Evolutionary conservation across 768 basidiomycete genomes (phyloP).

Genomic region (Hericium rajendrae): DNA sequence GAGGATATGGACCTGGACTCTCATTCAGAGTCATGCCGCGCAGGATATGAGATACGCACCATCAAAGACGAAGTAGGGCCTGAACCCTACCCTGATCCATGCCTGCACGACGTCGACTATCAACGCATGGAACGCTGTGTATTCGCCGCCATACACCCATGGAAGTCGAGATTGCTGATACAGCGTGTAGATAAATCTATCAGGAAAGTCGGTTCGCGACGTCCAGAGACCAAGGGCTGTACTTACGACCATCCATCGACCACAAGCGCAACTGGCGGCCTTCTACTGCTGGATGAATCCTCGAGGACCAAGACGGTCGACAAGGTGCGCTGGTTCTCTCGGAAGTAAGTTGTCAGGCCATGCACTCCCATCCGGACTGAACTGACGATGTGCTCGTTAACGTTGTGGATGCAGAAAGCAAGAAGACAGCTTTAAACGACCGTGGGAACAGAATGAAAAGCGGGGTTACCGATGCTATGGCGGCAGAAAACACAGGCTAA

Average conservation of each 20-base stretch:
- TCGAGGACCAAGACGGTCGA: constrained; percentile 28
- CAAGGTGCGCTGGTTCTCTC: constrained; percentile 33
- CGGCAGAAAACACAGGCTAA: no score
- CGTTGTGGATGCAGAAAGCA: no score
- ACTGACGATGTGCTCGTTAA: no score
- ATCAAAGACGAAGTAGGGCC: constrained; percentile 73
- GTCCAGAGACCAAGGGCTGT: constrained; percentile 3
- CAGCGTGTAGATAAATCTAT: constrained; percentile 68
- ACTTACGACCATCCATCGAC: constrained; percentile 88
- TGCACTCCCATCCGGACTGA: constrained; percentile 1
- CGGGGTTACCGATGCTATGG: no score
- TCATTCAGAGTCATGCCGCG: background rate
- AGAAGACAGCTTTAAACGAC: no score
- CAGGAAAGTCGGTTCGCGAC: constrained; percentile 1
- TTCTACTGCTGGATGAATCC: background rate
- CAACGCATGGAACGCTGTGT: constrained; percentile 41
- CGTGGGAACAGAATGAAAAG: no score
- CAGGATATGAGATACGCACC: constrained; percentile 34
- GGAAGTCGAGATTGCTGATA: constrained; percentile 51
- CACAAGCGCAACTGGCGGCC: constrained; percentile 38
- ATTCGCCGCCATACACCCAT: constrained; percentile 87
- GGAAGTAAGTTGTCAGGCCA: constrained; percentile 42
- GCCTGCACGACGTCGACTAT: constrained; percentile 45
- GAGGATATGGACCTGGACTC: constrained; percentile 52
- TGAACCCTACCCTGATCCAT: constrained; percentile 60